phyloP scores from a whole-genome alignment of 176 grass and related monocot species.

The Ampelocalamus luodianensis region DNA sequence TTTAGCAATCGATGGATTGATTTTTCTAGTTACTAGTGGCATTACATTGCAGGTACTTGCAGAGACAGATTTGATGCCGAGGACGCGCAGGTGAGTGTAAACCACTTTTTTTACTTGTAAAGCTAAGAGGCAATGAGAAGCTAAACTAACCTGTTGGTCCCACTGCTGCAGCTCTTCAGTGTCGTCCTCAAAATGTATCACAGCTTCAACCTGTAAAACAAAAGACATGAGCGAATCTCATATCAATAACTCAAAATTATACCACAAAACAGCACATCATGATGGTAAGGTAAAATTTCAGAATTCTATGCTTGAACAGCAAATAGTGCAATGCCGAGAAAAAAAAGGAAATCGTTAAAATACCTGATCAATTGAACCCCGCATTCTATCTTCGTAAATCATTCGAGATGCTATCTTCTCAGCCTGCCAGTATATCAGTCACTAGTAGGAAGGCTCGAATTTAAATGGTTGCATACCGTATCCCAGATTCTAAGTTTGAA shows the following conservation, averaged over 20 bases:
- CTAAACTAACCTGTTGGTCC: conserved; percentile 82
- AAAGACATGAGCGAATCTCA: background rate
- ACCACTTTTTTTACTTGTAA: background rate
- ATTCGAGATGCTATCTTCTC: conserved; percentile 98
- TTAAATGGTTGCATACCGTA: background rate
- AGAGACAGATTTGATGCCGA: background rate
- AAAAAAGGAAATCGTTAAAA: background rate
- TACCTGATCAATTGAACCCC: conserved; percentile 97
- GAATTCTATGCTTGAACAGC: background rate
- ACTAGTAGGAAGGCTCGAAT: background rate
- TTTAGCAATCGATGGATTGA: background rate
- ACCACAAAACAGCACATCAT: background rate
- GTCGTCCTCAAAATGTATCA: conserved; percentile 99
- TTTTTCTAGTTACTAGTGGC: background rate
- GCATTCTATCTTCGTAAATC: conserved; percentile 98
- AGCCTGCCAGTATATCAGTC: conserved; percentile 56
- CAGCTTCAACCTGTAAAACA: conserved; percentile 76
- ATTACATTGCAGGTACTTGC: background rate
- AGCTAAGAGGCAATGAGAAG: background rate
- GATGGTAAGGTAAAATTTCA: background rate
- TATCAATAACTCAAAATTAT: background rate
- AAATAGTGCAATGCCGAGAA: background rate
- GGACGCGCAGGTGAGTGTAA: background rate
- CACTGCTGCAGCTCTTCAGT: conserved; percentile 92
- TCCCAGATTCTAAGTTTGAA: background rate